Evolutionary conservation across 1,284 basidiomycete species (phyloP).

Genomic region (Ceratobasidium papillatum): DNA sequence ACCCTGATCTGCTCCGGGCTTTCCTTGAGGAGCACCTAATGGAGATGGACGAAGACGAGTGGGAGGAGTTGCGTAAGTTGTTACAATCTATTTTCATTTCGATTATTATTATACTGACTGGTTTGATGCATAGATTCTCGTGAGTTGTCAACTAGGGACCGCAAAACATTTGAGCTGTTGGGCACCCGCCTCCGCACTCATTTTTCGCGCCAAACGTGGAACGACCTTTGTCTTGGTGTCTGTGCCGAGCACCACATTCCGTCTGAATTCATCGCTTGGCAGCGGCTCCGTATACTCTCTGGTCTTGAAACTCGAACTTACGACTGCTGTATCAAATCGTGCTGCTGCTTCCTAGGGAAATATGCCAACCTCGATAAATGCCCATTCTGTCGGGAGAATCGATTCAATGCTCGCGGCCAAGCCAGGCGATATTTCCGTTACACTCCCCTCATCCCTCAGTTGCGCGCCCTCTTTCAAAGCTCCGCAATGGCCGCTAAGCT

Average conservation of each 20-base stretch:
- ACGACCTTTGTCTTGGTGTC: slow-evolving; percentile 15
- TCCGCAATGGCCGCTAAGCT: slow-evolving; percentile 44
- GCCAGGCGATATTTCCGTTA: slow-evolving; percentile 39
- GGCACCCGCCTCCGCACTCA: slow-evolving; percentile 19
- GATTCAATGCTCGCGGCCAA: slow-evolving; percentile 13
- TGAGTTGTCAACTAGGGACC: not conserved
- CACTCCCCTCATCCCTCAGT: slow-evolving; percentile 42
- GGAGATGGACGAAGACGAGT: slow-evolving; percentile 15
- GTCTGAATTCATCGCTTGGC: slow-evolving; percentile 14
- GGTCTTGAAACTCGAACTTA: not conserved
- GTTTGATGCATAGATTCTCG: not conserved
- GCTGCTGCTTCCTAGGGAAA: slow-evolving; percentile 41
- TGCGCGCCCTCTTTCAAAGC: slow-evolving; percentile 26
- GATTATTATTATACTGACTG: too few species aligned
- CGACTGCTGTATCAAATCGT: slow-evolving; percentile 45
- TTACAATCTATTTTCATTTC: too few species aligned
- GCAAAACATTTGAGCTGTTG: not conserved
- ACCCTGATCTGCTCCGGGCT: not conserved
- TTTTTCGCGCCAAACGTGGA: slow-evolving; percentile 8
- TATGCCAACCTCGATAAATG: slow-evolving; percentile 22
- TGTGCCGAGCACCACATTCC: slow-evolving; percentile 4
- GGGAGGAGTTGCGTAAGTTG: slow-evolving; percentile 1
- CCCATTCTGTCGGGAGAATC: slow-evolving; percentile 37
- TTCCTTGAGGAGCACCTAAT: not conserved
- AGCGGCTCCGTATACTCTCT: slow-evolving; percentile 16